Evolutionary conservation across 2,329 filamentous ascomycete species (phyloP).

Genomic region (Alternaria metachromatica): DNA sequence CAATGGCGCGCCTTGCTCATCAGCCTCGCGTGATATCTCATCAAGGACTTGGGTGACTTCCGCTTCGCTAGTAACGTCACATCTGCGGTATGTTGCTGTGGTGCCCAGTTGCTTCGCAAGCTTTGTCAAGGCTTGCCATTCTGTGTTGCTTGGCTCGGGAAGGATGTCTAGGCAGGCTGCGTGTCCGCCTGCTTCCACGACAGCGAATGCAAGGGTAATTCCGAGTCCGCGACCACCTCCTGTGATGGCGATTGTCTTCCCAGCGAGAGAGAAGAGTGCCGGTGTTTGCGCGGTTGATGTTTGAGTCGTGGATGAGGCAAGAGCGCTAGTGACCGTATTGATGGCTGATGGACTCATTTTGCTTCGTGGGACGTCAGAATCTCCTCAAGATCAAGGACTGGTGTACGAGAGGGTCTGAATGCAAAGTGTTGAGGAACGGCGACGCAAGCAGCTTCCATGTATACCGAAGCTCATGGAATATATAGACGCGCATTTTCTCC

Average conservation of each 20-base stretch:
- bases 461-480: neutral
- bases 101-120: constrained; percentile 47
- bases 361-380: too few relatives aligned
- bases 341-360: constrained; percentile 6
- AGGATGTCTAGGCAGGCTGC: constrained; percentile 59
- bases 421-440: neutral
- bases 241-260: constrained; percentile 57
- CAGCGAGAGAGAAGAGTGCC: constrained; percentile 7
- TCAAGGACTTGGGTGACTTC: constrained; percentile 48
- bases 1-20: constrained; percentile 42
- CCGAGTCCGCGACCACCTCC: constrained; percentile 61
- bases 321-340: neutral
- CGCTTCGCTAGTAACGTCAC: constrained; percentile 58
- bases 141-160: constrained; percentile 43
- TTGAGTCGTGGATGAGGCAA: neutral
- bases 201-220: constrained; percentile 57
- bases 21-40: constrained; percentile 47
- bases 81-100: constrained; percentile 51
- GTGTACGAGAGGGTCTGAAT: neutral
- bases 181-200: constrained; percentile 59
- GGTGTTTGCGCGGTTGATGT: constrained; percentile 4
- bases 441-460: neutral
- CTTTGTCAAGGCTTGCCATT: constrained; percentile 55
- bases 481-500: neutral
- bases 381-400: neutral